Evolutionary conservation across 2,329 filamentous ascomycete genomes (phyloP), one percentile per base, ranked within the genome.

Genomic region (Phialemonium atrogriseum): DNA sequence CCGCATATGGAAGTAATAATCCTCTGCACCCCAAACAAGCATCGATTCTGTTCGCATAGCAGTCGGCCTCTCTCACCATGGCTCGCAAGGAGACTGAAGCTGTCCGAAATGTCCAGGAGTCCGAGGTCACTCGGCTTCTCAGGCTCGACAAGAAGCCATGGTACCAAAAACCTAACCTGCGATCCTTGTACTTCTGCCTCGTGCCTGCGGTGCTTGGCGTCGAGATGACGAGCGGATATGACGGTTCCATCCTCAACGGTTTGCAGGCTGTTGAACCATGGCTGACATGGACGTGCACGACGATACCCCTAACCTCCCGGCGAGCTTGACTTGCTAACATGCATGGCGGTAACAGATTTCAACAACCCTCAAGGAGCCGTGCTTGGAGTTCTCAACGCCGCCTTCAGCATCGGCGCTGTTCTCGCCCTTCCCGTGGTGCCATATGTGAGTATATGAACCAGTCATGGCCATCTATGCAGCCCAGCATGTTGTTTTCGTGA

Each of bases 171-270:
- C 40, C 33, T n/a, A 43, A 46, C 26, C 35, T 46, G 5, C 40
- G 43, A 5, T 17, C 15, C 10, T 34, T 44, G 19, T 44, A 44
- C 33, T 14, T 37, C 20, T 33, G 28, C 24, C 27, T 41, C 16
- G 36, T 41, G 8, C 38, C 38, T 10, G 36, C 33, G 2, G 35
- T 29, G 15, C 27, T 44, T 22, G 40, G 38, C 10, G 40, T 42
- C 25, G 41, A 44, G 37, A 44, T 42, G 33, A 40, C 40, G 9
- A 35, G 18, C 13, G 36, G 36, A 10, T 45, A 43, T 27, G 57
- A 60, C 36, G 56, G 52, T 13, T 56, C 52, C n/a, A 41, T 60
- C 41, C 54, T 59, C 50, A 60, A 59, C 35, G 56, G 56, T 30
- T 36, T 60, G 27, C 52, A 60, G 44, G 49, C 59, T 5, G 54